A percentile compares a stretch with the other conserved stretches of the same genome.
phyloP scores from a whole-genome alignment of 352 stramenopile genomes.

The Globisporangium spiculum region DNA sequence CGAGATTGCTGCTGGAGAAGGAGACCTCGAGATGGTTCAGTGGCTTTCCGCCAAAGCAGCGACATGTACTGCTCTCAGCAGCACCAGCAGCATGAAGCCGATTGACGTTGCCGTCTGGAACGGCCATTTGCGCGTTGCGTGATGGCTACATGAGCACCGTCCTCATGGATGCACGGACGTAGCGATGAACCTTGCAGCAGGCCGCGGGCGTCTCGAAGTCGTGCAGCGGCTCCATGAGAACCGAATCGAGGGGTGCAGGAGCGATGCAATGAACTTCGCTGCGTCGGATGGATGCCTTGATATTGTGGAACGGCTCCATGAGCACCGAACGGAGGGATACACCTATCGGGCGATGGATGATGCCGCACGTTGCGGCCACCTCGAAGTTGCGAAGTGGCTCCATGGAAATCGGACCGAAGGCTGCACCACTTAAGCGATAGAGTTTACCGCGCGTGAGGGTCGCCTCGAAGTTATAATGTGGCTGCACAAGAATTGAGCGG shows the following conservation, averaged over 20 bases:
- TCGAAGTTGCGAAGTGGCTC: too few species aligned
- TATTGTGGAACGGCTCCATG: too few species aligned
- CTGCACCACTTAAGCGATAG: too few species aligned
- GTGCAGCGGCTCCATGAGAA: not conserved
- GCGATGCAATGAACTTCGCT: too few species aligned
- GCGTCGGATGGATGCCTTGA: too few species aligned
- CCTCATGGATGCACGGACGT: not conserved
- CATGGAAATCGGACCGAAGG: too few species aligned
- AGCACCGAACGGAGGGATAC: too few species aligned
- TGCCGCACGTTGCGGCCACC: too few species aligned
- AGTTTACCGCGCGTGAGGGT: too few species aligned
- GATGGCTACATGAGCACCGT: not conserved
- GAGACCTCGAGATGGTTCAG: not conserved
- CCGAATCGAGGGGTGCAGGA: not conserved
- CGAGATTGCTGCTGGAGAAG: not conserved
- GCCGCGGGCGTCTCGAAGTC: not conserved
- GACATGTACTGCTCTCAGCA: not conserved
- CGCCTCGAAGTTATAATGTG: not conserved
- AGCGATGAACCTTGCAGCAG: not conserved
- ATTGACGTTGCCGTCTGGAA: not conserved
- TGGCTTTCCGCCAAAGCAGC: not conserved
- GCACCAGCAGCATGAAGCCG: not conserved
- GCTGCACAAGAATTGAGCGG: not conserved
- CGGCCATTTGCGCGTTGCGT: not conserved
- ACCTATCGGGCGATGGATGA: too few species aligned